These are phyloP conservation scores for Suaeda aralocaspica DNA, from an alignment of 148 eudicot species.

Conservation along the genomic window DNA sequence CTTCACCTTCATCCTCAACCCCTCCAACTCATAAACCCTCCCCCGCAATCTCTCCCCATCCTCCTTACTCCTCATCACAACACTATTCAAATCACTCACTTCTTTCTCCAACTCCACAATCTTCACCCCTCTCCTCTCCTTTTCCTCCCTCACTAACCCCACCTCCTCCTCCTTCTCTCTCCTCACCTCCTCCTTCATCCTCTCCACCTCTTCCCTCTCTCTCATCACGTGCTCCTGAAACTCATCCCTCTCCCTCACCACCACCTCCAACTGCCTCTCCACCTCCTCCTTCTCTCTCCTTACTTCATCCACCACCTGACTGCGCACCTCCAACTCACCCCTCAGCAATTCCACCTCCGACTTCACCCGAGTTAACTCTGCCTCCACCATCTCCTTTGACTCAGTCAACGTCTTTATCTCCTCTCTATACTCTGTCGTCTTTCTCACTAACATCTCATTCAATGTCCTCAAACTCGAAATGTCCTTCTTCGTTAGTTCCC, in stretches of 20 bases:
- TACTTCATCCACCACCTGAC: constrained; percentile 33
- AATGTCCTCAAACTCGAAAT: constrained; percentile 51
- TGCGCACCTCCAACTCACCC: constrained; percentile 51
- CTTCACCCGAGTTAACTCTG: constrained; percentile 41
- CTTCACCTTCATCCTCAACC: constrained; percentile 24
- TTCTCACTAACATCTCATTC: constrained; percentile 45
- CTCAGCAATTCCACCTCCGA: constrained; percentile 33
- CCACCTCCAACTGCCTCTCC: constrained; percentile 28
- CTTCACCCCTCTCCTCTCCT: constrained; percentile 13
- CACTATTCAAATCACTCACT: constrained; percentile 27
- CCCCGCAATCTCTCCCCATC: constrained; percentile 32
- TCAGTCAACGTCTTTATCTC: constrained; percentile 44
- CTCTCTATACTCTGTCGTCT: constrained; percentile 48
- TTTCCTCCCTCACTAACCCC: constrained; percentile 27
- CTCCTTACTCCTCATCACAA: constrained; percentile 27
- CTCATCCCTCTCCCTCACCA: constrained; percentile 38
- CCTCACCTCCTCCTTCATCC: constrained; percentile 11
- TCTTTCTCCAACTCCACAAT: constrained; percentile 37
- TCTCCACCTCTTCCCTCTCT: constrained; percentile 38
- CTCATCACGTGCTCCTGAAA: constrained; percentile 22
- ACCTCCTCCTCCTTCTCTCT: constrained; percentile 26
- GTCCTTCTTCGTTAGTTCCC: constrained; percentile 29
- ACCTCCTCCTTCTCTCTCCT: constrained; percentile 29
- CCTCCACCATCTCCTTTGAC: constrained; percentile 43
- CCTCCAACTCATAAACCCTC: constrained; percentile 42